Evolutionary conservation across 441 rosid species (phyloP).

Genomic region (Populus hybrid): DNA sequence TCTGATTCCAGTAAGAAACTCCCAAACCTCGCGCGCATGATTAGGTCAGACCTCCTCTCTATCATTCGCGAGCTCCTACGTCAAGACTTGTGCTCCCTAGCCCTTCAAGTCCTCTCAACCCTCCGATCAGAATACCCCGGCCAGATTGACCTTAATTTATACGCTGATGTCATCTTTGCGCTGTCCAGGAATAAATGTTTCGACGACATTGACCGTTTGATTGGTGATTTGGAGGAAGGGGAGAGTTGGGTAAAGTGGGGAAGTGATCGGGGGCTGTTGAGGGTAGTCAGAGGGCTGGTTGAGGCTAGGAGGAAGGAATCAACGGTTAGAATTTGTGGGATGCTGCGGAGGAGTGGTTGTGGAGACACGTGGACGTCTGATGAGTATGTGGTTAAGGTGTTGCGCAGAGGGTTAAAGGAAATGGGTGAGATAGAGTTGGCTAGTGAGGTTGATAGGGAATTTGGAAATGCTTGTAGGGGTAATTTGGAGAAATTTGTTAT

Average conservation of each 20-base stretch:
- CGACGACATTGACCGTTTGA: slow-evolving; percentile 52
- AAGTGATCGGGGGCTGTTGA: slow-evolving; percentile 30
- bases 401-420: too few species aligned
- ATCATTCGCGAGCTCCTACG: slow-evolving; percentile 76
- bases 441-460: too few species aligned
- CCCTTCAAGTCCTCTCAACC: slow-evolving; percentile 57
- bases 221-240: slow-evolving; percentile 23
- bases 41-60: slow-evolving; percentile 59
- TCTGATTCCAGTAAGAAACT: slow-evolving; percentile 25
- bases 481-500: too few species aligned
- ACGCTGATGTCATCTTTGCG: slow-evolving; percentile 53
- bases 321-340: too few species aligned
- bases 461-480: too few species aligned
- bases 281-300: slow-evolving; percentile 47
- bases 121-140: slow-evolving; percentile 56
- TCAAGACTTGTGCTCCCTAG: slow-evolving; percentile 57
- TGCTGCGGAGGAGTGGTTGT: too few species aligned
- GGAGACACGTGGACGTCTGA: too few species aligned
- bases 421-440: too few species aligned
- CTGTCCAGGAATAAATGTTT: slow-evolving; percentile 42
- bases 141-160: slow-evolving; percentile 39
- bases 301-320: too few species aligned
- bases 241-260: slow-evolving; percentile 22
- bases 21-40: slow-evolving; percentile 57
- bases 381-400: too few species aligned